Percentiles rank a stretch among this genome's conserved stretches.
phyloP scores from a whole-genome alignment of 228 moss, liverwort and hornwort species.

The Sphagnum fallax region DNA sequence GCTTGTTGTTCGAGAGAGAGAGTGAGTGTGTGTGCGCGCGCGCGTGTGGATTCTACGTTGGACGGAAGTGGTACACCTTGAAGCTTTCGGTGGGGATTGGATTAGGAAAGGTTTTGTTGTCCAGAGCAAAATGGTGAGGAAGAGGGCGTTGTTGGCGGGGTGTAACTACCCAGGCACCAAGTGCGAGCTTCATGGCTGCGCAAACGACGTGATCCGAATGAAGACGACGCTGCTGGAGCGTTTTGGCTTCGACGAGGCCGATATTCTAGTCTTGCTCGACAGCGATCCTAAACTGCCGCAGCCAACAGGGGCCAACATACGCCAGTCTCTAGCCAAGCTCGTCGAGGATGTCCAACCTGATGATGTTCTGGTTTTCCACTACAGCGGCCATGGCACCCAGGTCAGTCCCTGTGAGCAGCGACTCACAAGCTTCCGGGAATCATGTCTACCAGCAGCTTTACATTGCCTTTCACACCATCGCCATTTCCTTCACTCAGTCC shows the following conservation, averaged over 20 bases:
- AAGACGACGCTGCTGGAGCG: constrained; percentile 30
- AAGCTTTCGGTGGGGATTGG: too few species aligned
- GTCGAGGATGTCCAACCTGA: constrained; percentile 45
- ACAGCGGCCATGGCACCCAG: constrained; percentile 90
- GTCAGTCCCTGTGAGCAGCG: constrained; percentile 5
- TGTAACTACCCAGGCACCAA: constrained; percentile 77
- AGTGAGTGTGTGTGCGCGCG: too few species aligned
- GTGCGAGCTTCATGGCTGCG: constrained; percentile 62
- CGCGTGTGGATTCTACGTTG: too few species aligned
- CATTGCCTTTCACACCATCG: too few species aligned
- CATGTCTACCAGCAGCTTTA: too few species aligned
- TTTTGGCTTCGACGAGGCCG: constrained; percentile 51
- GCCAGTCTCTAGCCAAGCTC: constrained; percentile 45
- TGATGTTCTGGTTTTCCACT: constrained; percentile 68
- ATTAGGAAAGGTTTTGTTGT: too few species aligned
- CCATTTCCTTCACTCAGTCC: too few species aligned
- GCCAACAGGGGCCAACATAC: constrained; percentile 82
- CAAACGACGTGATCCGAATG: constrained; percentile 60
- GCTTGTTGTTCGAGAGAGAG: too few species aligned
- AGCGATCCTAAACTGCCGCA: constrained; percentile 46
- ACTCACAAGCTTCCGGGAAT: too few species aligned
- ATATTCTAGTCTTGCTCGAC: constrained; percentile 61
- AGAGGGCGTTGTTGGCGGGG: constrained; percentile 65
- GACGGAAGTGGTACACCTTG: too few species aligned
- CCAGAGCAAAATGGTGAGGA: not conserved